Percentiles rank a stretch among this genome's conserved stretches.
Conservation (phyloP, 495 filamentous ascomycete species). For the Penicillium angulare region DNA sequence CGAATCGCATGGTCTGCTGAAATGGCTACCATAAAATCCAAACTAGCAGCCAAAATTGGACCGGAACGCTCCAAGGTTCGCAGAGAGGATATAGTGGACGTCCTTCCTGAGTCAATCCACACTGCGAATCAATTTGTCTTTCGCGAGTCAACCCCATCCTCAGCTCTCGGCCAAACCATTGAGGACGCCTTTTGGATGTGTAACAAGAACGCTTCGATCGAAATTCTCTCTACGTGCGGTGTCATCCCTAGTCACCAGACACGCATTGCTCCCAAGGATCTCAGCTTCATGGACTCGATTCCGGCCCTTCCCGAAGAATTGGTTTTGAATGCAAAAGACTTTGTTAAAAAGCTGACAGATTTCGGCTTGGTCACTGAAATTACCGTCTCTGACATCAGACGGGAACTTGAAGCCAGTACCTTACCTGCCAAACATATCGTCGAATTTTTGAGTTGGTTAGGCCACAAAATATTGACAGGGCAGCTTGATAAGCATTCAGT, state of each 20-base stretch:
- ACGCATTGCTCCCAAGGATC: constrained; percentile 74
- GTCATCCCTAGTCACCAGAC: constrained; percentile 75
- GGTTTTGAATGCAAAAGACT: constrained; percentile 56
- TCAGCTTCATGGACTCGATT: constrained; percentile 88
- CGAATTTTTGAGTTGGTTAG: constrained; percentile 81
- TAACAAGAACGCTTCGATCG: constrained; percentile 74
- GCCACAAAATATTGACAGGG: constrained; percentile 59
- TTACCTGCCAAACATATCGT: constrained; percentile 70
- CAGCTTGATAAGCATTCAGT: constrained; percentile 65
- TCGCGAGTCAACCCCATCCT: constrained; percentile 82
- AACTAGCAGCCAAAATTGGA: constrained; percentile 28
- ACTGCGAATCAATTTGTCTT: constrained; percentile 73
- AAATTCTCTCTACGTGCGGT: constrained; percentile 82
- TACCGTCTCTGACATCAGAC: constrained; percentile 78
- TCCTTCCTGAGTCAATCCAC: constrained; percentile 77
- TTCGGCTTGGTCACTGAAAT: constrained; percentile 81
- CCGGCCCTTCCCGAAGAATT: constrained; percentile 80
- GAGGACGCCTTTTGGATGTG: constrained; percentile 95
- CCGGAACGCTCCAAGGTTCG: constrained; percentile 53
- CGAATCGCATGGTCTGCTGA: constrained; percentile 83
- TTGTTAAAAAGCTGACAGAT: constrained; percentile 74
- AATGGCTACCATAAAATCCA: constrained; percentile 68
- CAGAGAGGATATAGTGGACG: constrained; percentile 59
- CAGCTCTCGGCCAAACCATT: constrained; percentile 74
- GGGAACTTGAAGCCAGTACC: constrained; percentile 74